Base-by-base conservation (phyloP, 805 yeast genomes). In the Zygotorulaspora chibaensis region DNA sequence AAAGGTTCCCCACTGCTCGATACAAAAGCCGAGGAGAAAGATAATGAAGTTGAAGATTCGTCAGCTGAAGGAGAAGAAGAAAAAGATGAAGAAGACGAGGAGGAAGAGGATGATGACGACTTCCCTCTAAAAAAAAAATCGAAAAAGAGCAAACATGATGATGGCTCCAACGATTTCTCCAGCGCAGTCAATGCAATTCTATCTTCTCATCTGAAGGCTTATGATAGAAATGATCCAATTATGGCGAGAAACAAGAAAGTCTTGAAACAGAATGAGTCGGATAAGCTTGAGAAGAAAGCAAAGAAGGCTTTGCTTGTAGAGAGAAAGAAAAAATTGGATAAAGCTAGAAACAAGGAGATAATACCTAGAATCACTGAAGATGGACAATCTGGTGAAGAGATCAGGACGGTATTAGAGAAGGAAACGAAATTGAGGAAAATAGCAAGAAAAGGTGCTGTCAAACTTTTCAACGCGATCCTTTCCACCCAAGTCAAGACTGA, bases 391-490 rank as follows among this genome's bases (percentile, higher is more conserved):
- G 63, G 65, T 47, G 66, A 57, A 27, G 66, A 59, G 37, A 74
- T 74, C 7, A 74, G 87, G 61, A 72, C 72, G 34, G 66, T 75
- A 3, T 62, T 87, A 13, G 95, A 84, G 47, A 73, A 73, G 42
- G 96, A 88, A 61, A 77, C 78, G 52, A 73, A 69, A 50, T 69
- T 87, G 57, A 83, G 84, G 62, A 88, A 88, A 61, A 75, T 81
- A 18, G 98, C 96, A 0, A 95, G 87, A 67, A 73, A 83, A 53
- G 96, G 96, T 69, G 96, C 87, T 11, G 87, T 88, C 8, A 78
- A 81, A 61, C 75, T 87, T 53, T 88, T 83, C 70, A 91, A 86
- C 61, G 96, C 95, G 1, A 81, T 88, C 20, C 74, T 86, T 60
- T 75, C 85, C 26, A 84, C 95, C 0, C 97, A 88, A 65, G 76